Percentiles rank a stretch among this genome's conserved stretches.
These are phyloP conservation scores for Pseudocercospora pini-densiflorae DNA, from an alignment of 2,329 filamentous ascomycete genomes.

Conservation along the genomic window DNA sequence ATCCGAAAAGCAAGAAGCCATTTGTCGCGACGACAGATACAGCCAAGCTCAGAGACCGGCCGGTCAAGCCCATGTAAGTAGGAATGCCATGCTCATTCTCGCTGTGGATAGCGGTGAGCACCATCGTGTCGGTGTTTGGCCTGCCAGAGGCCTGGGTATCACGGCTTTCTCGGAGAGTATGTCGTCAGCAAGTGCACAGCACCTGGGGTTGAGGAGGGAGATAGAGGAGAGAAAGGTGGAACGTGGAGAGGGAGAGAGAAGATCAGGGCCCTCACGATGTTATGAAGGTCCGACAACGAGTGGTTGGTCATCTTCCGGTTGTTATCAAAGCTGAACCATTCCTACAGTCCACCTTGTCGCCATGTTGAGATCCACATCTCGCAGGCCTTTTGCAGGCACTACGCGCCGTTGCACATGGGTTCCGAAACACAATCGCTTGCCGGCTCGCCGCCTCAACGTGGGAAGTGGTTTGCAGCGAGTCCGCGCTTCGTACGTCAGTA, in stretches of 20 bases:
- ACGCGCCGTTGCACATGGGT: background rate
- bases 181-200: slow-evolving; percentile 14
- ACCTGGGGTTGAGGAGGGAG: slow-evolving; percentile 9
- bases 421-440: background rate
- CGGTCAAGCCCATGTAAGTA: slow-evolving; percentile 63
- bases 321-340: background rate
- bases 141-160: slow-evolving; percentile 16
- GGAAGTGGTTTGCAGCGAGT: background rate
- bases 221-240: slow-evolving; percentile 15
- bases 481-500: background rate
- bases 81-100: slow-evolving; percentile 42
- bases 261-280: background rate
- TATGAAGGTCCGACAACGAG: background rate
- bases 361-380: slow-evolving; percentile 18
- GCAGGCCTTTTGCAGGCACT: background rate
- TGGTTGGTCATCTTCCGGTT: background rate
- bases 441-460: background rate
- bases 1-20: slow-evolving; percentile 41
- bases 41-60: slow-evolving; percentile 59
- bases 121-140: slow-evolving; percentile 16
- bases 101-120: slow-evolving; percentile 26
- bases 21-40: slow-evolving; percentile 68
- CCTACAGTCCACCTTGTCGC: slow-evolving; percentile 8
- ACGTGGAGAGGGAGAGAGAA: slow-evolving; percentile 9
- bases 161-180: background rate